phyloP scores from a whole-genome alignment of 768 basidiomycete genomes.

The Xanthoconium stramineum region DNA sequence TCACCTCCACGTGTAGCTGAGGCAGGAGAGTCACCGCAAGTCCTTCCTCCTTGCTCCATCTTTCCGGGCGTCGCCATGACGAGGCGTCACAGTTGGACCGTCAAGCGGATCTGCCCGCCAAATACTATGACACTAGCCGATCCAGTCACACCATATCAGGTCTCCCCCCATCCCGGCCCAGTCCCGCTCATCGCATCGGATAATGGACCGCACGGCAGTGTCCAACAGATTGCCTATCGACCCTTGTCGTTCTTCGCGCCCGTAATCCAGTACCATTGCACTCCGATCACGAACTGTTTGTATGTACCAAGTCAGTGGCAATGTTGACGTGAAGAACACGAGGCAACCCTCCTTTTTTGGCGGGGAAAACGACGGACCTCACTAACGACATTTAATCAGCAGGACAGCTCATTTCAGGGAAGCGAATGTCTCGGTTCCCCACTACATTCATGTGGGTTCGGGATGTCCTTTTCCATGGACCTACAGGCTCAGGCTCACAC shows the following conservation, averaged over 20 bases:
- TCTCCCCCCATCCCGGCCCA: not conserved
- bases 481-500: not conserved
- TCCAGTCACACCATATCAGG: no score
- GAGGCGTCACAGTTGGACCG: not conserved
- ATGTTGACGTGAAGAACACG: conserved; percentile 8
- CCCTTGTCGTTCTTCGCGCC: no score
- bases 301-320: no score
- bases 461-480: not conserved
- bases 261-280: no score
- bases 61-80: conserved; percentile 7
- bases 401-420: conserved; percentile 8
- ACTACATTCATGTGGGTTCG: not conserved
- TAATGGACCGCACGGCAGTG: no score
- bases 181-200: no score
- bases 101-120: not conserved
- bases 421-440: not conserved
- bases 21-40: not conserved
- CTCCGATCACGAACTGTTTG: no score
- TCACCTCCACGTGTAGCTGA: not conserved
- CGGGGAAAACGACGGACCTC: not conserved
- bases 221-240: no score
- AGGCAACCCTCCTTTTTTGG: conserved; percentile 20
- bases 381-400: conserved; percentile 4
- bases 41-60: not conserved
- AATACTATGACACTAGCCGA: no score